Conservation (phyloP, 352 stramenopile species). For the Globisporangium perplexum region DNA sequence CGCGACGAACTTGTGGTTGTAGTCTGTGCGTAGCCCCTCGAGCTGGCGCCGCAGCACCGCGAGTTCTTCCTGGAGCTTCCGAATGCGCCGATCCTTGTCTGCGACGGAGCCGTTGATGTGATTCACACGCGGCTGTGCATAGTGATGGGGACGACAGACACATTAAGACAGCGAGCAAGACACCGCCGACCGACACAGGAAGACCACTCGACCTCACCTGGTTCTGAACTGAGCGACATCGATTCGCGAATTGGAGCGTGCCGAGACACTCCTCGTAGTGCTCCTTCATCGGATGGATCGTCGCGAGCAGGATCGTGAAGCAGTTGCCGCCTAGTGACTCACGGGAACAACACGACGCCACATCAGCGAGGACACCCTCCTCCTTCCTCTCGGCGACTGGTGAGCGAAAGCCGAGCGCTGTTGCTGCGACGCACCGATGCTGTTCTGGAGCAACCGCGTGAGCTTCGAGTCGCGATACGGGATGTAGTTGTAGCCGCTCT, state of each 20-base stretch:
- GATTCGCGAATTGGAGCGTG: constrained; percentile 89
- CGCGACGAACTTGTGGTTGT: constrained; percentile 69
- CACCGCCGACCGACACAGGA: neutral
- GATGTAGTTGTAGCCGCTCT: constrained; percentile 87
- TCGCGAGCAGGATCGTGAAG: constrained; percentile 80
- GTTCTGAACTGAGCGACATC: constrained; percentile 88
- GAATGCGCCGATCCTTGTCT: constrained; percentile 81
- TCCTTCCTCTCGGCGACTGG: neutral
- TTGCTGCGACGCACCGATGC: constrained; percentile 40
- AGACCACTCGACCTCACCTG: constrained; percentile 29
- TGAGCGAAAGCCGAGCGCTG: neutral
- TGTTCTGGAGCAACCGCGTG: constrained; percentile 79
- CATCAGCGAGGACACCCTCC: neutral
- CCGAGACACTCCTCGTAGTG: constrained; percentile 90
- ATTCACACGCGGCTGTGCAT: constrained; percentile 59
- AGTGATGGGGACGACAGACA: neutral
- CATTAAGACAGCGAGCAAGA: too few relatives aligned
- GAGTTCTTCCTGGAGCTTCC: constrained; percentile 77
- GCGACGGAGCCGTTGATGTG: constrained; percentile 81
- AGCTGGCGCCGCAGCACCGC: constrained; percentile 51
- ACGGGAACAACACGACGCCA: neutral
- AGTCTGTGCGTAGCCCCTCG: constrained; percentile 59
- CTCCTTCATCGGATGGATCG: constrained; percentile 85
- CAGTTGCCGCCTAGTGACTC: constrained; percentile 67
- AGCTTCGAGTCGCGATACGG: constrained; percentile 84